Conservation (phyloP, 2,329 filamentous ascomycete genomes). For the Lasiodiplodia sp. region DNA sequence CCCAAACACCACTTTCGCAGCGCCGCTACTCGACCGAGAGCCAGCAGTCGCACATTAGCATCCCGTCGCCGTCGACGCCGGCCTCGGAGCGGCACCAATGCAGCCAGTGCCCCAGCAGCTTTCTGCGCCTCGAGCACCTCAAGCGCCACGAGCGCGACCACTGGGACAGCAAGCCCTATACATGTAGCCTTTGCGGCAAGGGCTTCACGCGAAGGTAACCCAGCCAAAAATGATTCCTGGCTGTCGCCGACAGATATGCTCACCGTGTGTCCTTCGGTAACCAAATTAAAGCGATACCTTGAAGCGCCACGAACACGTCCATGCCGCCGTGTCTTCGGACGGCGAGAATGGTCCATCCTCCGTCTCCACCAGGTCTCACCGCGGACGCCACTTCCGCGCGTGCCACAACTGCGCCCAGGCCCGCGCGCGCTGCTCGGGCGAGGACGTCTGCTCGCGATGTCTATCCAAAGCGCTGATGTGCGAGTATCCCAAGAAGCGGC, state of each 20-base stretch:
- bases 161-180: slow-evolving; percentile 50
- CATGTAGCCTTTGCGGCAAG: slow-evolving; percentile 50
- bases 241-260: neutral
- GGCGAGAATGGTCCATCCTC: slow-evolving; percentile 17
- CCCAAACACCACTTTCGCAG: neutral
- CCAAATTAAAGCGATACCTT: slow-evolving; percentile 12
- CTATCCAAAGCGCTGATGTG: slow-evolving; percentile 20
- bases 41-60: slow-evolving; percentile 19
- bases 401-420: slow-evolving; percentile 29
- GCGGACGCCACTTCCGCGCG: slow-evolving; percentile 21
- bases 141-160: slow-evolving; percentile 52
- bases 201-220: slow-evolving; percentile 51
- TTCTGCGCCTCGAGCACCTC: slow-evolving; percentile 50
- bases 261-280: neutral
- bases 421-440: slow-evolving; percentile 28
- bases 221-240: neutral
- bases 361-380: slow-evolving; percentile 8
- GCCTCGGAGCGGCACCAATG: slow-evolving; percentile 26
- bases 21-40: slow-evolving; percentile 26
- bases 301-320: slow-evolving; percentile 24
- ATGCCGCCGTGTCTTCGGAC: slow-evolving; percentile 20
- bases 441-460: slow-evolving; percentile 22
- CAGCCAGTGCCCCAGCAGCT: slow-evolving; percentile 44
- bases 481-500: slow-evolving; percentile 25
- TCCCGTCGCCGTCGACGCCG: slow-evolving; percentile 18